Evolutionary conservation across 345 rosid genomes (phyloP).

Genomic region (Rhodamnia rubescens): DNA sequence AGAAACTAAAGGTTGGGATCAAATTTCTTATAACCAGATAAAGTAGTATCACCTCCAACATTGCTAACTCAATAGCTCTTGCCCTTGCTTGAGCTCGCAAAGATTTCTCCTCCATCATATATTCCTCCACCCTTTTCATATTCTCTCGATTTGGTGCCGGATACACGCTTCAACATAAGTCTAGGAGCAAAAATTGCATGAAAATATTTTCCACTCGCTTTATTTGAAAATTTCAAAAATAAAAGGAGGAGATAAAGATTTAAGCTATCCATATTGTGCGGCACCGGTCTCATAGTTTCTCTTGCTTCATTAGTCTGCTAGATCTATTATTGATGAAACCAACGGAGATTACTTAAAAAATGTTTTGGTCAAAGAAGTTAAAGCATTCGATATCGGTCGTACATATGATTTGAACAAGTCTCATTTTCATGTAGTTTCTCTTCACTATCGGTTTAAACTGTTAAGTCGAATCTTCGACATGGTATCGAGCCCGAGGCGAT

Average conservation of each 20-base stretch:
- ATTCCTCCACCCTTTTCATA: neutral
- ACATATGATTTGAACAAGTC: too few relatives aligned
- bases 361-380: too few relatives aligned
- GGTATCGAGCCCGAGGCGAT: too few relatives aligned
- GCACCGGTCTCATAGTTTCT: too few relatives aligned
- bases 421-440: too few relatives aligned
- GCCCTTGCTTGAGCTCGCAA: neutral
- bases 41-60: neutral
- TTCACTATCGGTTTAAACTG: too few relatives aligned
- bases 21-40: neutral
- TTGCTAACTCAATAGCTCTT: neutral
- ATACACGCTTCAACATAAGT: neutral
- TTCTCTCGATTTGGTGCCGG: neutral
- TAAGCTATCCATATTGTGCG: too few relatives aligned
- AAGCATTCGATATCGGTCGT: too few relatives aligned
- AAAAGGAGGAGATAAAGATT: neutral
- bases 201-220: neutral
- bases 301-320: too few relatives aligned
- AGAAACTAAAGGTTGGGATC: neutral
- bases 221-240: neutral
- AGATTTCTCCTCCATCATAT: neutral
- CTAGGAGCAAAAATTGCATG: neutral
- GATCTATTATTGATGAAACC: too few relatives aligned
- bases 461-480: too few relatives aligned
- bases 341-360: too few relatives aligned